Evolutionary conservation across 371 early-diverging fungal species (phyloP), one percentile per base, ranked within the genome.

Genomic region (Amoeboaphelidium occidentale): DNA sequence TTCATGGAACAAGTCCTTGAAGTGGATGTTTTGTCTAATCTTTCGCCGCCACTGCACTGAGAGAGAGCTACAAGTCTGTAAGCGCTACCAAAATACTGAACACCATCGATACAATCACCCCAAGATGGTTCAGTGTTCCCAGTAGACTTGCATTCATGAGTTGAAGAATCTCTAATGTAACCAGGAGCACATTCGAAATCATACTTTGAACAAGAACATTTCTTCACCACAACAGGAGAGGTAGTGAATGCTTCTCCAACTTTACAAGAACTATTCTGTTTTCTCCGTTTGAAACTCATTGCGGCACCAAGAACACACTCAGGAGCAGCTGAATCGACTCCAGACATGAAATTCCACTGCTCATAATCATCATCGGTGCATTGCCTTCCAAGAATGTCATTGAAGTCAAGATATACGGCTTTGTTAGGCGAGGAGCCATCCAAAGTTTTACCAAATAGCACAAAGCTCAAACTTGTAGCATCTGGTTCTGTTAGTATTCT

Each of bases 181-280:
- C 39, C 39, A 32, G 39, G 10, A 32, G 6, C 72, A 60, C 84
- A 93, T 64, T 93, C 92, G 63, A 72, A 93, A 59, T 93, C 94
- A 32, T 60, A 64, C 41, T 55, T 63, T 0, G 78, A 71, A 58
- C 94, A 93, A 12, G 67, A 58, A 58, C 94, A 93, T 23, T 68
- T 66, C 14, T 60, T 65, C 1, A 68, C 59, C 3, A 67, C 63
- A 44, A 59, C 57, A 27, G 68, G 68, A 1, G 77, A 73, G 26
- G 76, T 68, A n/a, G 66, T 58, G 43, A 76, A 67, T 52, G 75
- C 73, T 42, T 76, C 68, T 2, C 79, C 83, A 22, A 89, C 74
- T 49, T 69, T 81, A 59, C 94, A 93, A 46, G 73, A 61, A 21
- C 60, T 68, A 22, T 72, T 73, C 27, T 66, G 61, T 51, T 79